These are phyloP conservation scores for Mallotus repandus DNA, from an alignment of 441 rosid species.

Conservation along the genomic window DNA sequence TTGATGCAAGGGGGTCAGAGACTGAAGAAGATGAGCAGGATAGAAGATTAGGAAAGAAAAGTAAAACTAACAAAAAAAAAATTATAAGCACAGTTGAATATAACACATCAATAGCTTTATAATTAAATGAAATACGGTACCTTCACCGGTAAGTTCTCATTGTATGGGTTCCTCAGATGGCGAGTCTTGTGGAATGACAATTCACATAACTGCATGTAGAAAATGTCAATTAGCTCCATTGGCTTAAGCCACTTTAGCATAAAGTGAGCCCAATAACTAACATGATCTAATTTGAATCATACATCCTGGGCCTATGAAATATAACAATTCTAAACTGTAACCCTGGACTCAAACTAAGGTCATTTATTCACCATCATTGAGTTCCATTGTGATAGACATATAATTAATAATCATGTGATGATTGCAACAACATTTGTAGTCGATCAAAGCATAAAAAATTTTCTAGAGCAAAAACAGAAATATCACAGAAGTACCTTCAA, in stretches of 20 bases:
- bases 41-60: too few relatives aligned
- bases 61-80: neutral
- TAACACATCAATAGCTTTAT: neutral
- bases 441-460: neutral
- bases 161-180: slow-evolving; percentile 92
- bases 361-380: neutral
- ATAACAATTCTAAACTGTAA: neutral
- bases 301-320: neutral
- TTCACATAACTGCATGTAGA: slow-evolving; percentile 77
- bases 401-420: neutral
- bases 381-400: neutral
- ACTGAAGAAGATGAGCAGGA: neutral
- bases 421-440: neutral
- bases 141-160: slow-evolving; percentile 98
- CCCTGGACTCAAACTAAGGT: neutral
- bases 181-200: slow-evolving; percentile 95
- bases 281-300: neutral
- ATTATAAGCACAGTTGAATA: neutral
- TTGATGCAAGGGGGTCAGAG: neutral
- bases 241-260: neutral
- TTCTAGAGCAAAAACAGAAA: neutral
- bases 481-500: slow-evolving; percentile 57
- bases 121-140: slow-evolving; percentile 31
- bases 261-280: neutral
- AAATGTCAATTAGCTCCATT: slow-evolving; percentile 26